phyloP scores from a whole-genome alignment of 2,329 filamentous ascomycete species.

The Helminthosporium solani region DNA sequence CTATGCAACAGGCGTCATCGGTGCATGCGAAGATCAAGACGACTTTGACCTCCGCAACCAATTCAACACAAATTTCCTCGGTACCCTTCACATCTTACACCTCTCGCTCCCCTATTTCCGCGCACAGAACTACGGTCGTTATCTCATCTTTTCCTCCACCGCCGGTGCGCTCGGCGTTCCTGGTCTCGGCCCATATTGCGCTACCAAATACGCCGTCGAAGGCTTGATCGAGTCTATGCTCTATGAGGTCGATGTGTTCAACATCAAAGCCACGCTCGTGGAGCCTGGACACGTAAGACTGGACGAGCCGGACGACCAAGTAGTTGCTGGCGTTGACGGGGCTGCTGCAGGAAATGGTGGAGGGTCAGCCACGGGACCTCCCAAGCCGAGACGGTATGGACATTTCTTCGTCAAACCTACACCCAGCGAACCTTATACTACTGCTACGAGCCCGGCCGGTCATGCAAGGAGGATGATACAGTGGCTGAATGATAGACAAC shows the following conservation, averaged over 20 bases:
- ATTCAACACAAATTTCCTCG: slow-evolving; percentile 97
- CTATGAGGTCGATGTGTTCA: slow-evolving; percentile 89
- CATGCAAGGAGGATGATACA: slow-evolving; percentile 90
- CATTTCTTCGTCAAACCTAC: slow-evolving; percentile 89
- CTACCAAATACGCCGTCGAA: slow-evolving; percentile 95
- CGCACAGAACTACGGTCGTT: slow-evolving; percentile 70
- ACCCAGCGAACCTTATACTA: slow-evolving; percentile 73
- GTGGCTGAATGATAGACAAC: slow-evolving; percentile 90
- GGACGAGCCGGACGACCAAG: slow-evolving; percentile 67
- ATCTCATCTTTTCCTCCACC: slow-evolving; percentile 92
- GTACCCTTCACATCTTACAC: slow-evolving; percentile 90
- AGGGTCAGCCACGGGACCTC: slow-evolving; percentile 19
- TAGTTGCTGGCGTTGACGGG: slow-evolving; percentile 13
- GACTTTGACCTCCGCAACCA: slow-evolving; percentile 92
- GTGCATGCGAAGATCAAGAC: slow-evolving; percentile 94
- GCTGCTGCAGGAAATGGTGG: slow-evolving; percentile 11
- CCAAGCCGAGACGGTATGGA: slow-evolving; percentile 72
- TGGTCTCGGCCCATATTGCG: slow-evolving; percentile 89
- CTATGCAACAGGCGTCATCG: slow-evolving; percentile 70
- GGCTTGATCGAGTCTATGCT: slow-evolving; percentile 95
- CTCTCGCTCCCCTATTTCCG: slow-evolving; percentile 85
- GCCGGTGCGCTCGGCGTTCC: slow-evolving; percentile 91
- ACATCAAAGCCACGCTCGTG: slow-evolving; percentile 90
- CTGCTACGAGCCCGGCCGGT: slow-evolving; percentile 75
- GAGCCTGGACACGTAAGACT: slow-evolving; percentile 85